Evolutionary conservation across 495 filamentous ascomycete species (phyloP), one percentile per base, ranked within the genome.

Genomic region (Penicillium fimorum): DNA sequence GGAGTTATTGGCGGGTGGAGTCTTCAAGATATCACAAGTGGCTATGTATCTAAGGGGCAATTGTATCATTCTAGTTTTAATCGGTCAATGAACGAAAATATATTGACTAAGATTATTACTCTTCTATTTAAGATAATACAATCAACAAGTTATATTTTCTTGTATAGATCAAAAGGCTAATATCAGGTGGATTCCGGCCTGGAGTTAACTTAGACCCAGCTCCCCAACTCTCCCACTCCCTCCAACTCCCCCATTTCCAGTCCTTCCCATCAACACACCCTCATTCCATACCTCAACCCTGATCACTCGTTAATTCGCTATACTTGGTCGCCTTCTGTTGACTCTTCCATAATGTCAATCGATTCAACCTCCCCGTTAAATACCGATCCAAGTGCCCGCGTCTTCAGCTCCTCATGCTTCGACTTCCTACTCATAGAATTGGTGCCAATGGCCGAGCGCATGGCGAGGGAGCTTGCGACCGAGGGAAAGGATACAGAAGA

Each of bases 401-500:
- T 92, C 76, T 76, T 96, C 47, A 86, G 79, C 70, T 82, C 87
- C 33, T 90, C 93, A 32, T 89, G 87, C 59, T 83, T 97, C 53
- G 94, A 98, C 66, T 85, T 98, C 57, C 84, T 98, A 13, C 81
- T 98, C 57, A 97, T 98, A 64, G 94, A 98, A 75, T 80, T 98
- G 48, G 94, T 98, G 25, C 94, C 94, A 43, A 87, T 96, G 83
- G 89, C 95, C 4, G 91, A 94, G 70, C 84, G 94, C 50, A 71
- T 97, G 18, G 71, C 77, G 3, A 69, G 64, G 42, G 70, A 80
- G 17, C 65, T 81, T 15, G 50, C 64, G 11, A 51, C 67, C 8
- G 60, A 71, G 7, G 70, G 73, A 17, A 67, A 64, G 40, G 51
- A 57, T 52, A 59, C 83, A 20, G 91, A 95, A 62, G 87, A 91